Percentiles rank a stretch among this genome's conserved stretches.
These are phyloP conservation scores for Solanum virginianum DNA, from an alignment of 257 asterid species.

Conservation along the genomic window DNA sequence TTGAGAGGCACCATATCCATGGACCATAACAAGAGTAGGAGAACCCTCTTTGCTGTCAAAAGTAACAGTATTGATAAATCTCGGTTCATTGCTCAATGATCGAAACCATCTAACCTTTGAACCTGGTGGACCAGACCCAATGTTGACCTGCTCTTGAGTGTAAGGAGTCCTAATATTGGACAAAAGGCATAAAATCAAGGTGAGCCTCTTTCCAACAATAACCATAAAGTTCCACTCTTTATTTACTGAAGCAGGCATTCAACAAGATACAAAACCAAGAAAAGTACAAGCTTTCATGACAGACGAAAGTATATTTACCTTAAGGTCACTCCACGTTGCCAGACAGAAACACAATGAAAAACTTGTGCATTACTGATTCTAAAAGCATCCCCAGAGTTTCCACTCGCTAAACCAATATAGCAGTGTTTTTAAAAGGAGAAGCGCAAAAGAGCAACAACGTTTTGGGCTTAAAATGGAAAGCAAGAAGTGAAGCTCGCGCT, in stretches of 20 bases:
- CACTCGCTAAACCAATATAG: background rate
- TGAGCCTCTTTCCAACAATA: background rate
- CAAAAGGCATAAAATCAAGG: background rate
- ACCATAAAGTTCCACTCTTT: background rate
- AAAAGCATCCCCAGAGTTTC: background rate
- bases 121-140: conserved; percentile 94
- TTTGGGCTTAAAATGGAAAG: background rate
- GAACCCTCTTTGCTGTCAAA: conserved; percentile 79
- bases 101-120: conserved; percentile 87
- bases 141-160: conserved; percentile 57
- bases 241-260: background rate
- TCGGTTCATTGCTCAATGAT: conserved; percentile 69
- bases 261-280: background rate
- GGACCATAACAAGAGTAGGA: conserved; percentile 94
- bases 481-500: background rate
- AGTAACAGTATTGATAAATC: conserved; percentile 81
- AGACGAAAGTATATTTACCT: background rate
- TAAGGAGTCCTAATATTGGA: conserved; percentile 59
- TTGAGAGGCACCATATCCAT: conserved; percentile 95
- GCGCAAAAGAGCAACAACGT: background rate
- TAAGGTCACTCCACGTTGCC: background rate
- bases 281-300: background rate
- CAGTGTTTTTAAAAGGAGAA: background rate
- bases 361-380: background rate
- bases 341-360: background rate